Conservation (phyloP, 2,329 filamentous ascomycete genomes). For the Diaporthe citriasiana region DNA sequence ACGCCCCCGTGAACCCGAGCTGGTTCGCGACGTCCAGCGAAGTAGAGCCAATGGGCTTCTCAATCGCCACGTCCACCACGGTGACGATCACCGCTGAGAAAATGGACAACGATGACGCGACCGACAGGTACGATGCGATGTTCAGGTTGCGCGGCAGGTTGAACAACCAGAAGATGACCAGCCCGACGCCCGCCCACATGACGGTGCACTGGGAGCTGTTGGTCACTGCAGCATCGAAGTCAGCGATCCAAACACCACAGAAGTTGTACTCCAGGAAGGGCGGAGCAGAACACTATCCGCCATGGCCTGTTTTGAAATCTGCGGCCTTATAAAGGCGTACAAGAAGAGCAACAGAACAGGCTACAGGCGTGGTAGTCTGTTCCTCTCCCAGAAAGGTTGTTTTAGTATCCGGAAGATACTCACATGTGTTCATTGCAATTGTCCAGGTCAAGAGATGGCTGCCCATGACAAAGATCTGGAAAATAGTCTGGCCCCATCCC, state of each 20-base stretch:
- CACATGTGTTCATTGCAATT: slow-evolving; percentile 72
- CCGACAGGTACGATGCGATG: slow-evolving; percentile 73
- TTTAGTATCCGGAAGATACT: neutral
- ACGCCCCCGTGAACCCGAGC: slow-evolving; percentile 65
- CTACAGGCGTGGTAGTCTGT: no score
- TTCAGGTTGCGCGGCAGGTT: slow-evolving; percentile 74
- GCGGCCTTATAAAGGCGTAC: neutral
- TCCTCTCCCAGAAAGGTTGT: neutral
- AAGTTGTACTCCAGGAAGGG: neutral
- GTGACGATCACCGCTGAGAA: slow-evolving; percentile 73
- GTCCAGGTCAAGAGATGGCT: slow-evolving; percentile 78
- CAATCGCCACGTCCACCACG: slow-evolving; percentile 72
- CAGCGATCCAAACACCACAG: neutral
- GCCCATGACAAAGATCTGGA: slow-evolving; percentile 77
- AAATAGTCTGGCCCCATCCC: slow-evolving; percentile 70
- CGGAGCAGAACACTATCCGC: neutral
- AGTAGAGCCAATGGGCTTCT: slow-evolving; percentile 54
- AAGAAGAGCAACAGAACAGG: neutral
- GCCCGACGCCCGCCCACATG: slow-evolving; percentile 72
- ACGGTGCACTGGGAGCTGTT: slow-evolving; percentile 73
- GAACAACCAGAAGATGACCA: slow-evolving; percentile 70
- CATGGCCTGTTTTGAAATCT: neutral
- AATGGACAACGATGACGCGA: slow-evolving; percentile 70
- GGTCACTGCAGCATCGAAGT: slow-evolving; percentile 56
- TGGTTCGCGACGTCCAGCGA: slow-evolving; percentile 53